Evolutionary conservation across 140 eudicot genomes (phyloP), one percentile per base, ranked within the genome.

Genomic region (Senecio squalidus): DNA sequence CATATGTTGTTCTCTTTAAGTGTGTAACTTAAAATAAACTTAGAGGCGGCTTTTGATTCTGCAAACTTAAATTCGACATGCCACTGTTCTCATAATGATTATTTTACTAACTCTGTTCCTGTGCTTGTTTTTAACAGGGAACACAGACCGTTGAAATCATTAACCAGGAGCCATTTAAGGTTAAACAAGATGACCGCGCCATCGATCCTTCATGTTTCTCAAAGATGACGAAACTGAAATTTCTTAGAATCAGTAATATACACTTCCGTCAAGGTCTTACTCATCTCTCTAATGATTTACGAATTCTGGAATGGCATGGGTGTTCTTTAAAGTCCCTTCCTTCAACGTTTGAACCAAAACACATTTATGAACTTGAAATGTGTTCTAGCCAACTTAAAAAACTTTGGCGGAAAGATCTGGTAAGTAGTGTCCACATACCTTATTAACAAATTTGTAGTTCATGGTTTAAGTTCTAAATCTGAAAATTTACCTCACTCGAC

Each of bases 321-420:
- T 69, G 67, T 38, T 36, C 51, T 13, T 58, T 49, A 6, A 49
- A 48, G 36, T 59, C 68, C 9, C 39, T 59, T 18, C 75, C 75
- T 2, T 17, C 68, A 49, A 36, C 9, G 16, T 69, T 69, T 24
- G 33, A 14, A 13, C 68, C 75, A 8, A 48, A 15, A 27, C 54
- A 27, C 6, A 60, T 69, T 27, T 60, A 20, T 66, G 57, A 25
- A 47, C 62, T 73, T 57, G 29, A 73, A 18, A 64, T 73, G 68
- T 46, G 62, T 25, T 39, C 0, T 24, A 73, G 73, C 56, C 55
- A 60, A 31, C 59, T 73, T 16, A 7, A 33, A 48, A 54, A 53
- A 49, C 57, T 50, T 58, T 64, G 78, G 72, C 28, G 28, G 50
- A 62, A 61, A 22, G 28, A 43, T 17, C 6, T 56, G 41, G 77